Evolutionary conservation across 1,284 basidiomycete genomes (phyloP), one percentile per base, ranked within the genome.

Genomic region (Leccinum cinnamomeum): DNA sequence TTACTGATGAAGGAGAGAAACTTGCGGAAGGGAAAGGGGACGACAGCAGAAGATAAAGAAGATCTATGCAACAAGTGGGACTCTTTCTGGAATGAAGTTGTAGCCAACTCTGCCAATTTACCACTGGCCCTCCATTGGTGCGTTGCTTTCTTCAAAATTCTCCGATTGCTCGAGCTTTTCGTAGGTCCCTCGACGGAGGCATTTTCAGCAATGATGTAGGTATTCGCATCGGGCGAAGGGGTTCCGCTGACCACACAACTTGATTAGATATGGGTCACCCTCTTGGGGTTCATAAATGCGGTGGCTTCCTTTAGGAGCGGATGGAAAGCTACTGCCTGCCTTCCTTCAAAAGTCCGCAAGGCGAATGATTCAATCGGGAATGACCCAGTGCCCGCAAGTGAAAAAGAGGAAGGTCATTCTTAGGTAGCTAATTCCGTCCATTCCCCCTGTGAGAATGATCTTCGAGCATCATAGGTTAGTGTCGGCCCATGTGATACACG

Each of bases 111-210:
- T 5, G 87, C 86, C 35, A 91, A 94, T 72, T 76, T 94, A 46
- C 94, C 93, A 3, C 75, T 93, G 60, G 91, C 93, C 4, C 75
- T 94, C 57, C 94, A 95, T 73, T 95, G 92, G 93, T 92, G 66
- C 64, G 83, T 78, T 41, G 18, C n/a, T 44, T 57, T 60, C 56
- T 56, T 7, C 58, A 53, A 30, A n/a, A 14, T 35, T 16, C 18
- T 37, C 61, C 35, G 35, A 33, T 28, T 14, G 63, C 58, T 66
- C 20, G 50, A 41, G 14, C 46, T 60, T 63, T 53, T 37, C 56
- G 23, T 61, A 92, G 90, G 88, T 92, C 90, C 4, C 68, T 88
- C 57, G 81, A 88, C 68, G 80, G 80, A 48, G 89, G 88, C 14
- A 69, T 91, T 1, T 86, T 91, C 69, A 79, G 80, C 60, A 85